These are phyloP conservation scores for Maudiozyma humilis DNA, from an alignment of 1,139 yeast genomes.

Conservation along the genomic window DNA sequence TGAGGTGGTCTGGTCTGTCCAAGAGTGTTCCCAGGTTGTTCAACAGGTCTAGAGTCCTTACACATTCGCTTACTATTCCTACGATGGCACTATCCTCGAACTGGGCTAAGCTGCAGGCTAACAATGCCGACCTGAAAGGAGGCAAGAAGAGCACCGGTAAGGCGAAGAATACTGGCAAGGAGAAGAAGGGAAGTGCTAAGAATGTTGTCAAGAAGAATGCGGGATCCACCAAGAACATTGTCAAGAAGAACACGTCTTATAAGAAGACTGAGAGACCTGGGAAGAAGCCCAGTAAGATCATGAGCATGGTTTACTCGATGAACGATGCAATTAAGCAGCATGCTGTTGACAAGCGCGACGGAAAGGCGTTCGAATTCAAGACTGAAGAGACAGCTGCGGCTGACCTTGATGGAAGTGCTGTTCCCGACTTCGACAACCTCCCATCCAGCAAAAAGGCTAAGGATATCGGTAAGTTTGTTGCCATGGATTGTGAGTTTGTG, in stretches of 20 bases:
- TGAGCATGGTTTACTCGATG: conserved; percentile 29
- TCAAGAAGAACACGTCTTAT: neutral
- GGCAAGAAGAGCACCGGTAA: neutral
- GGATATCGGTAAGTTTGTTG: conserved; percentile 61
- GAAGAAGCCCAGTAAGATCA: conserved; percentile 17
- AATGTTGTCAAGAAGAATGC: conserved; percentile 7
- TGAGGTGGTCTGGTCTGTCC: too few species aligned
- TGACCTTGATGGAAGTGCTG: neutral
- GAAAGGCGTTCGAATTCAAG: conserved; percentile 21
- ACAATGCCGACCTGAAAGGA: conserved; percentile 7
- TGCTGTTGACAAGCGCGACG: conserved; percentile 20
- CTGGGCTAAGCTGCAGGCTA: conserved; percentile 22
- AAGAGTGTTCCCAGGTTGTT: too few species aligned
- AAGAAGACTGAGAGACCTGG: conserved; percentile 2
- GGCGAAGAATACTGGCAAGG: neutral
- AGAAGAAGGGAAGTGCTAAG: conserved; percentile 3
- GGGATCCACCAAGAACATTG: too few species aligned
- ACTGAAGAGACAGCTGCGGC: conserved; percentile 1
- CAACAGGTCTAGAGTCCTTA: too few species aligned
- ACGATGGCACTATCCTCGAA: conserved; percentile 31
- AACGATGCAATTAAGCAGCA: conserved; percentile 23
- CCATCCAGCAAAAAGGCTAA: conserved; percentile 15
- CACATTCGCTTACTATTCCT: too few species aligned
- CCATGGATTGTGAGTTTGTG: conserved; percentile 92
- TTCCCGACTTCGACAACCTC: conserved; percentile 1